These are phyloP conservation scores for Wickerhamomyces queroliae DNA, from an alignment of 805 yeast genomes.

Conservation along the genomic window DNA sequence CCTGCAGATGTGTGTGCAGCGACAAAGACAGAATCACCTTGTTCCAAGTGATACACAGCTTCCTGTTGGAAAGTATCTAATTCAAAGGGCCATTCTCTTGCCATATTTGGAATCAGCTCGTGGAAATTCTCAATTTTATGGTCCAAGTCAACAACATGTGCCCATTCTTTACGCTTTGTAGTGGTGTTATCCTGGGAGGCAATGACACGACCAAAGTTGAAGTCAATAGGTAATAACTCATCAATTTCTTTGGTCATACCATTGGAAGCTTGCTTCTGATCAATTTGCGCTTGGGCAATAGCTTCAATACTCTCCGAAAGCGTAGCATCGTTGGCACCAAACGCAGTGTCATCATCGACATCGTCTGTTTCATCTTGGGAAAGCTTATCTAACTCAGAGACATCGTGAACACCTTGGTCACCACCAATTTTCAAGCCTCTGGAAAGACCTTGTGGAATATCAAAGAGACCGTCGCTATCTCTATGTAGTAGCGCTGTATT, in stretches of 20 bases:
- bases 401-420: neutral
- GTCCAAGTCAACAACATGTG: constrained; percentile 86
- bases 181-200: constrained; percentile 14
- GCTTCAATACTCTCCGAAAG: neutral
- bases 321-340: neutral
- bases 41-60: constrained; percentile 93
- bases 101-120: constrained; percentile 89
- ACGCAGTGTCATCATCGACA: constrained; percentile 6
- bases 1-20: constrained; percentile 99
- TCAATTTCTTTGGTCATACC: constrained; percentile 35
- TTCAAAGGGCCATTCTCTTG: constrained; percentile 91
- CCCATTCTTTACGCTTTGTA: constrained; percentile 66
- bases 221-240: constrained; percentile 44
- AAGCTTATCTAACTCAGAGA: constrained; percentile 10
- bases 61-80: constrained; percentile 94
- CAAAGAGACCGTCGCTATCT: constrained; percentile 72
- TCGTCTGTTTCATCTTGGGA: constrained; percentile 23
- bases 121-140: constrained; percentile 79
- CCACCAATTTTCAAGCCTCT: constrained; percentile 48
- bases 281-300: constrained; percentile 4
- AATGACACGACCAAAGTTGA: constrained; percentile 38
- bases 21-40: constrained; percentile 96
- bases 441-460: constrained; percentile 73
- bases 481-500: constrained; percentile 45
- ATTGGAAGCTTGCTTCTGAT: neutral